A percentile compares a stretch with the other conserved stretches of the same genome.
Conservation (phyloP, 805 yeast species). For the Dipodascus albidus region DNA sequence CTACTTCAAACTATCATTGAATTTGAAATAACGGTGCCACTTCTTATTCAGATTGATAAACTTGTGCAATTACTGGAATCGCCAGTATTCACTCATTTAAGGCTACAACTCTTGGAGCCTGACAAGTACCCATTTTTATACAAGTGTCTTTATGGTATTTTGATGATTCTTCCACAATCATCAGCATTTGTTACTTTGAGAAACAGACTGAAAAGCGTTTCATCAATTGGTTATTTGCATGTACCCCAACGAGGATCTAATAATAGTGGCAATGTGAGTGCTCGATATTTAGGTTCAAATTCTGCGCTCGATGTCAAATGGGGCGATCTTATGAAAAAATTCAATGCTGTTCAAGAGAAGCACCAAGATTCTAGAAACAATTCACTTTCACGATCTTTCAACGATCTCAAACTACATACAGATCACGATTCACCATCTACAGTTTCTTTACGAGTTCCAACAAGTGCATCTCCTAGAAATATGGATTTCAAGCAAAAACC, state of each 20-base stretch:
- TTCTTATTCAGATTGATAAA: slow-evolving; percentile 78
- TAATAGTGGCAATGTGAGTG: not conserved
- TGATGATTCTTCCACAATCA: slow-evolving; percentile 92
- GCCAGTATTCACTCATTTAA: slow-evolving; percentile 77
- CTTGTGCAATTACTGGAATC: slow-evolving; percentile 84
- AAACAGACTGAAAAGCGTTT: slow-evolving; percentile 56
- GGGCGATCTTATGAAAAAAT: slow-evolving; percentile 36
- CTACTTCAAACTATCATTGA: slow-evolving; percentile 73
- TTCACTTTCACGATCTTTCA: not conserved
- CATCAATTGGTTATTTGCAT: slow-evolving; percentile 24
- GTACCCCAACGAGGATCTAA: slow-evolving; percentile 10
- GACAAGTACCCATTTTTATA: slow-evolving; percentile 67
- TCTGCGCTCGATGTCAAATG: slow-evolving; percentile 24
- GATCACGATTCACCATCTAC: not conserved
- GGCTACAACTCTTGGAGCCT: slow-evolving; percentile 85
- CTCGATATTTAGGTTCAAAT: not conserved
- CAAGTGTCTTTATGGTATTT: slow-evolving; percentile 80
- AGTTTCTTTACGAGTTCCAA: not conserved
- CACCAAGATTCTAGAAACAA: slow-evolving; percentile 15
- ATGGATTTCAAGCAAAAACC: not conserved
- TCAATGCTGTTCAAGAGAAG: slow-evolving; percentile 34
- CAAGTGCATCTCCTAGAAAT: not conserved
- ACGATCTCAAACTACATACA: not conserved
- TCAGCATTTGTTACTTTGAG: slow-evolving; percentile 76
- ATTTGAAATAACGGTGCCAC: slow-evolving; percentile 65